Percentiles rank a stretch among this genome's conserved stretches.
Evolutionary conservation across 2,329 filamentous ascomycete species (phyloP).

Genomic region (Elsinoe australis): DNA sequence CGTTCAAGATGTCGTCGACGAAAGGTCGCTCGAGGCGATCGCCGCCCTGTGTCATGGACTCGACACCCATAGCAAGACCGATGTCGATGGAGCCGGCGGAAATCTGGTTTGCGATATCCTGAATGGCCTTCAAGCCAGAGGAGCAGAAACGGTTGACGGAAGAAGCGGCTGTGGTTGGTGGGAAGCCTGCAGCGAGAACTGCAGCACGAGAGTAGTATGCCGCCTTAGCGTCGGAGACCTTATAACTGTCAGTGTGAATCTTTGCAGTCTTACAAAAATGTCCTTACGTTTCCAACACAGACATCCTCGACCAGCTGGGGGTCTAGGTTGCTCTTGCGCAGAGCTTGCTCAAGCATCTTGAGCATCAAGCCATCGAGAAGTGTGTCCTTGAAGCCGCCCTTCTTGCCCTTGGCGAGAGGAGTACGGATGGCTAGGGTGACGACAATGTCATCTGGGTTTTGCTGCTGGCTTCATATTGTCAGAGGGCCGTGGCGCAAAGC

Average conservation of each 20-base stretch:
- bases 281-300: conserved; percentile 75
- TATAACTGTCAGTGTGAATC: not conserved
- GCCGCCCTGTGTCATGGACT: conserved; percentile 72
- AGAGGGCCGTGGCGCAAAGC: conserved; percentile 43
- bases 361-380: conserved; percentile 79
- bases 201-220: conserved; percentile 88
- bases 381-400: conserved; percentile 93
- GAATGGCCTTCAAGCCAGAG: conserved; percentile 87
- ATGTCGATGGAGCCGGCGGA: conserved; percentile 70
- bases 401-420: conserved; percentile 76
- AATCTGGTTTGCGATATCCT: conserved; percentile 90
- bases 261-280: conserved; percentile 19
- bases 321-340: conserved; percentile 29
- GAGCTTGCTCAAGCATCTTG: conserved; percentile 62
- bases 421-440: conserved; percentile 89
- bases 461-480: conserved; percentile 59
- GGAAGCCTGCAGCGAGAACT: conserved; percentile 83
- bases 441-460: conserved; percentile 93
- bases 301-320: conserved; percentile 54
- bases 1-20: conserved; percentile 62
- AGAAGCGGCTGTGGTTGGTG: conserved; percentile 75
- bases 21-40: conserved; percentile 66
- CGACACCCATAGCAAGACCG: conserved; percentile 80
- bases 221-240: conserved; percentile 78
- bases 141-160: conserved; percentile 95